A percentile compares a stretch with the other conserved stretches of the same genome.
Conservation (phyloP, 805 yeast species). For the Torulaspora delbrueckii region DNA sequence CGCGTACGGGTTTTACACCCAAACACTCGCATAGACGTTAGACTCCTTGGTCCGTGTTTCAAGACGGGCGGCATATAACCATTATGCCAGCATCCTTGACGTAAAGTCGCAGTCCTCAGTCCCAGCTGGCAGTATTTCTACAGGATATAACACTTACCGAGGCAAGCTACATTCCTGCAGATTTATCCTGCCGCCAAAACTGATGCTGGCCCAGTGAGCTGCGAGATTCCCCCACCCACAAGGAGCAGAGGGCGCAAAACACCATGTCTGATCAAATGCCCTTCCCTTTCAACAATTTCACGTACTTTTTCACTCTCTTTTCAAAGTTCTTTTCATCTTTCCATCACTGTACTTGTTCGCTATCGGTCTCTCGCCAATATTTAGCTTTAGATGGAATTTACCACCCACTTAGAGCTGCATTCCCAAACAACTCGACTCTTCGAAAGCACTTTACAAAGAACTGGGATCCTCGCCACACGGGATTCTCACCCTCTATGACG, state of each 20-base stretch:
- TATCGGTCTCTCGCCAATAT: slow-evolving; percentile 46
- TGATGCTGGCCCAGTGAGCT: slow-evolving; percentile 37
- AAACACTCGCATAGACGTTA: slow-evolving; percentile 41
- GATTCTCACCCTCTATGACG: slow-evolving; percentile 43
- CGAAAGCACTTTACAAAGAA: slow-evolving; percentile 33
- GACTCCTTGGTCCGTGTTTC: slow-evolving; percentile 43
- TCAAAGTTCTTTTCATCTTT: slow-evolving; percentile 44
- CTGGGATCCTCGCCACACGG: slow-evolving; percentile 36
- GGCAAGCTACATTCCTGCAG: slow-evolving; percentile 35
- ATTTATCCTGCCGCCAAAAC: slow-evolving; percentile 37
- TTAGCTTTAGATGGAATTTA: slow-evolving; percentile 42
- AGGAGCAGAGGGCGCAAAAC: slow-evolving; percentile 29
- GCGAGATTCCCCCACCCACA: slow-evolving; percentile 32
- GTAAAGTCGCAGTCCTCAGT: slow-evolving; percentile 36
- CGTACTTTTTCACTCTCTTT: slow-evolving; percentile 44
- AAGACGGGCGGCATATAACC: slow-evolving; percentile 38
- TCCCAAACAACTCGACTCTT: slow-evolving; percentile 35
- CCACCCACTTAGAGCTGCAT: slow-evolving; percentile 39
- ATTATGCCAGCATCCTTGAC: slow-evolving; percentile 39
- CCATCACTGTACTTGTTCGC: slow-evolving; percentile 46
- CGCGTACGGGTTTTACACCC: slow-evolving; percentile 41
- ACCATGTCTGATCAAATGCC: slow-evolving; percentile 40
- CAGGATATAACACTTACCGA: slow-evolving; percentile 34
- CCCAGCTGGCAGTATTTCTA: slow-evolving; percentile 32
- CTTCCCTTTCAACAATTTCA: slow-evolving; percentile 44